Conservation (phyloP, 2,329 filamentous ascomycete species). For the Claviceps pazoutovae region DNA sequence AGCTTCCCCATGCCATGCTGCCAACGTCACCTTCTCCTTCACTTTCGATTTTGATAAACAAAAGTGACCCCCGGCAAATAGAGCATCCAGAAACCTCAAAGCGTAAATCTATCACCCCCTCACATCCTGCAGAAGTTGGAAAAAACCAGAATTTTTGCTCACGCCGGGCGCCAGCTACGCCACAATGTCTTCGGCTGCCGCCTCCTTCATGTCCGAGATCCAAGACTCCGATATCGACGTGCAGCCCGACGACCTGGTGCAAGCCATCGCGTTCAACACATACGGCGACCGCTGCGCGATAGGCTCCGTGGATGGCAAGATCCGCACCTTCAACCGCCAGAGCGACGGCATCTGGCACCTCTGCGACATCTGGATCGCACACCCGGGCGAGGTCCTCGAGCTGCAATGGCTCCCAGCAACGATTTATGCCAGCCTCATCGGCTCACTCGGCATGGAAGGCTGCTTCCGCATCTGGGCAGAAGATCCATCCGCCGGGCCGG, state of each 20-base stretch:
- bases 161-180: neutral
- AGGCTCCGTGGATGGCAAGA: slow-evolving; percentile 80
- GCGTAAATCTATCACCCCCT: too few species aligned
- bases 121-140: too few species aligned
- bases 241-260: slow-evolving; percentile 64
- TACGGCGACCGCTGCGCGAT: slow-evolving; percentile 88
- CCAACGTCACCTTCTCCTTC: too few species aligned
- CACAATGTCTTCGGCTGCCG: slow-evolving; percentile 18
- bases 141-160: too few species aligned
- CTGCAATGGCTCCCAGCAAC: slow-evolving; percentile 89
- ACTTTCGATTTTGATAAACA: too few species aligned
- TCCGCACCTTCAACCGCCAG: slow-evolving; percentile 81
- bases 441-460: slow-evolving; percentile 79
- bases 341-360: slow-evolving; percentile 64
- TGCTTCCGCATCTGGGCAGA: slow-evolving; percentile 88
- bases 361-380: slow-evolving; percentile 78
- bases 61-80: too few species aligned
- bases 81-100: too few species aligned
- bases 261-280: slow-evolving; percentile 78
- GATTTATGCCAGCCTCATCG: slow-evolving; percentile 72
- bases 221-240: slow-evolving; percentile 45
- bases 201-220: slow-evolving; percentile 30
- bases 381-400: slow-evolving; percentile 84
- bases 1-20: too few species aligned
- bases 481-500: slow-evolving; percentile 66